Conservation (phyloP, 2,329 filamentous ascomycete genomes). For the Sporothrix protearum region DNA sequence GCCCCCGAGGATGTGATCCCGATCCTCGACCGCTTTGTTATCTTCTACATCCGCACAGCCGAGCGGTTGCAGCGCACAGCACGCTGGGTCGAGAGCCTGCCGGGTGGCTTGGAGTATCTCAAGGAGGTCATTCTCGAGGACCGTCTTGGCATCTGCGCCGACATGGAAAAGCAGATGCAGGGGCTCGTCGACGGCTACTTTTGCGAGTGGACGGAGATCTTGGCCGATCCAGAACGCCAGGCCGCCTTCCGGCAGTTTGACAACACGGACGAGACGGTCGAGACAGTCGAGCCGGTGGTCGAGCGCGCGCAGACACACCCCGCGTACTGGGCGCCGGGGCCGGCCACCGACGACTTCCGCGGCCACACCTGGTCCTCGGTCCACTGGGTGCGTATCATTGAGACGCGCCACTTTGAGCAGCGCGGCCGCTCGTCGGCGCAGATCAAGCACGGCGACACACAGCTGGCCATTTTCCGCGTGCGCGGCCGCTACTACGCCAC, state of each 20-base stretch:
- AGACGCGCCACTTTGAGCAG: constrained; percentile 67
- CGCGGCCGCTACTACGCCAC: constrained; percentile 76
- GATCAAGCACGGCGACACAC: constrained; percentile 82
- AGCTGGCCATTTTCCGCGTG: constrained; percentile 82
- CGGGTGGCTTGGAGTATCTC: constrained; percentile 79
- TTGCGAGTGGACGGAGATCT: constrained; percentile 85
- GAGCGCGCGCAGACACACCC: constrained; percentile 73
- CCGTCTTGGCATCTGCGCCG: constrained; percentile 77
- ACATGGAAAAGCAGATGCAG: constrained; percentile 84
- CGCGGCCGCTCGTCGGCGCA: constrained; percentile 63
- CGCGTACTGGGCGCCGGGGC: constrained; percentile 70
- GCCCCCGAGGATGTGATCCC: constrained; percentile 76
- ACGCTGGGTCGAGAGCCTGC: constrained; percentile 79
- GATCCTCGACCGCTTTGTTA: constrained; percentile 82
- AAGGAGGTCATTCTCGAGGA: constrained; percentile 79
- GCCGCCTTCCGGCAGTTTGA: constrained; percentile 70
- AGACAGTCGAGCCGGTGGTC: constrained; percentile 64
- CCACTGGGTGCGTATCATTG: constrained; percentile 76
- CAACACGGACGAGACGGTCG: constrained; percentile 70
- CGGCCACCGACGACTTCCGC: constrained; percentile 65
- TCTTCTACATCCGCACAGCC: constrained; percentile 90
- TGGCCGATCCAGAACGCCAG: constrained; percentile 65
- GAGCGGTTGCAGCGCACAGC: constrained; percentile 88
- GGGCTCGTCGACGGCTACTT: constrained; percentile 80
- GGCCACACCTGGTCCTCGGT: constrained; percentile 60